These are phyloP conservation scores for Diaporthe destruens DNA, from an alignment of 2,329 filamentous ascomycete species.

Conservation along the genomic window DNA sequence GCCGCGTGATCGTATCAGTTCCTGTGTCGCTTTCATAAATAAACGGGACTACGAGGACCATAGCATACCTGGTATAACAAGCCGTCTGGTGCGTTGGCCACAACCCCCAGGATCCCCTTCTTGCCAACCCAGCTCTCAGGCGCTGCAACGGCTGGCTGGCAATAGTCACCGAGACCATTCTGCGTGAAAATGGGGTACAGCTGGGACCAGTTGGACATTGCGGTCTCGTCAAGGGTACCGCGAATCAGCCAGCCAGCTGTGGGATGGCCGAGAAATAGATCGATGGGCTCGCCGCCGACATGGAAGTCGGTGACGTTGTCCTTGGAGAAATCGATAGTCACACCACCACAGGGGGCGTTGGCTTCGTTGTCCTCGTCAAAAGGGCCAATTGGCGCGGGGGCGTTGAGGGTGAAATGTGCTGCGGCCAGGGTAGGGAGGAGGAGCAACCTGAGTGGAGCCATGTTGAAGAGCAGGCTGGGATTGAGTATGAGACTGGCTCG, in stretches of 20 bases:
- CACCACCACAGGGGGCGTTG: conserved; percentile 67
- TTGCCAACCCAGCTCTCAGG: conserved; percentile 65
- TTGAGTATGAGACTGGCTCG: neutral
- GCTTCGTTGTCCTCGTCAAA: conserved; percentile 61
- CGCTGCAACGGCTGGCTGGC: conserved; percentile 61
- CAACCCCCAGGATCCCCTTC: conserved; percentile 67
- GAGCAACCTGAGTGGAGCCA: conserved; percentile 55
- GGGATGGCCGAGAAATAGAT: conserved; percentile 62
- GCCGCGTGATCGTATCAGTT: neutral
- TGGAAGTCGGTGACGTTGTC: conserved; percentile 63
- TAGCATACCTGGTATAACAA: conserved; percentile 65
- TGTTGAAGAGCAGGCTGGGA: conserved; percentile 44
- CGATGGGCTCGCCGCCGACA: conserved; percentile 67
- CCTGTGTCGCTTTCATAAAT: conserved; percentile 3
- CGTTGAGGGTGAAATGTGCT: conserved; percentile 68
- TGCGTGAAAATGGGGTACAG: conserved; percentile 67
- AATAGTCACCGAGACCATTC: conserved; percentile 67
- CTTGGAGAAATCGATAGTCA: conserved; percentile 57
- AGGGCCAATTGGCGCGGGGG: conserved; percentile 60
- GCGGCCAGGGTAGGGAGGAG: conserved; percentile 55
- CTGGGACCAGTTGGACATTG: conserved; percentile 65
- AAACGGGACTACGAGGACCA: no score
- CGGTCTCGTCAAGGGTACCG: conserved; percentile 64
- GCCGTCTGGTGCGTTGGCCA: conserved; percentile 66
- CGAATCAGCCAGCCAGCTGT: conserved; percentile 70